These are phyloP conservation scores for Rhinocladiella mackenziei DNA, from an alignment of 2,329 filamentous ascomycete genomes.

Conservation along the genomic window DNA sequence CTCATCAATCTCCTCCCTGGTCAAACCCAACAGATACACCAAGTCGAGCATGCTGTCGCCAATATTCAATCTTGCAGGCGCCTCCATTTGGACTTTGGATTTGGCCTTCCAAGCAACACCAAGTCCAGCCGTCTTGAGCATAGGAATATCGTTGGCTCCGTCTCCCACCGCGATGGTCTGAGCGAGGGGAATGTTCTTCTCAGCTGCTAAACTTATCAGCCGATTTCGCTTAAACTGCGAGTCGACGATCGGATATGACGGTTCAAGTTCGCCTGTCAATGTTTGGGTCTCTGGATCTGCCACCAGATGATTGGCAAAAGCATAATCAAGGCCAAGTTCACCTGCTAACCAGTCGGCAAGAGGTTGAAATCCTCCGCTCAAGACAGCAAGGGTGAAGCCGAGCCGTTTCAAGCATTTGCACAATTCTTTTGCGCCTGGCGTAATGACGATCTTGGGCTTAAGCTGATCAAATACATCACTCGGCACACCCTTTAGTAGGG, in stretches of 20 bases:
- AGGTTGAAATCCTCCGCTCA: constrained; percentile 89
- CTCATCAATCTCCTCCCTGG: constrained; percentile 48
- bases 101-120: constrained; percentile 64
- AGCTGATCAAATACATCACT: constrained; percentile 74
- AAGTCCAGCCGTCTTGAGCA: constrained; percentile 60
- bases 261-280: constrained; percentile 56
- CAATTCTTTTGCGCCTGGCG: constrained; percentile 72
- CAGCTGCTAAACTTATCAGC: constrained; percentile 52
- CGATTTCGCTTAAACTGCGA: constrained; percentile 55
- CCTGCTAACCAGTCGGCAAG: constrained; percentile 80
- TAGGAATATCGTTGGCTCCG: constrained; percentile 62
- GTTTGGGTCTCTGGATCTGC: constrained; percentile 45
- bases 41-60: constrained; percentile 55
- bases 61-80: constrained; percentile 55
- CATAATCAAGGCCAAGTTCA: constrained; percentile 79
- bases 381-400: constrained; percentile 81
- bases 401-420: constrained; percentile 69
- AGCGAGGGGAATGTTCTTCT: constrained; percentile 51
- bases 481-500: constrained; percentile 74
- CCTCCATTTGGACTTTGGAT: constrained; percentile 59
- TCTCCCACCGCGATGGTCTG: constrained; percentile 59
- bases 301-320: constrained; percentile 71
- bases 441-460: constrained; percentile 70
- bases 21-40: constrained; percentile 55
- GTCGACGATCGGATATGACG: constrained; percentile 54